Conservation (phyloP, 1,139 yeast genomes). For the Zygoascus hellenicus region DNA sequence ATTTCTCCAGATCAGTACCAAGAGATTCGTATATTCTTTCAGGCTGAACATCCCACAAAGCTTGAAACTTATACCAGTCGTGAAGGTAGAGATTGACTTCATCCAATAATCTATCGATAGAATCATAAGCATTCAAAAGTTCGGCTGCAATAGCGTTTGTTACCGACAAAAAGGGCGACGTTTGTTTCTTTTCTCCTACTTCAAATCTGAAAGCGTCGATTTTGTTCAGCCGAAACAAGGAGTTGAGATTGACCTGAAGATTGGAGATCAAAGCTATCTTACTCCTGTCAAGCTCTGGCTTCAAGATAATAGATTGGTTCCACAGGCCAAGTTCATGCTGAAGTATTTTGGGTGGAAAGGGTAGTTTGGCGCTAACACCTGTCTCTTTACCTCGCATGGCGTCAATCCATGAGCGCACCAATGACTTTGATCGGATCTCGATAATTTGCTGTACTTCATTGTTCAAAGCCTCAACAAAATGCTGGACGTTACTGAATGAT, state of each 20-base stretch:
- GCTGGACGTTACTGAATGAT: slow-evolving; percentile 38
- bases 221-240: slow-evolving; percentile 25
- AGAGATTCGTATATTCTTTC: slow-evolving; percentile 33
- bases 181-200: slow-evolving; percentile 11
- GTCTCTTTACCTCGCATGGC: slow-evolving; percentile 19
- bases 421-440: slow-evolving; percentile 30
- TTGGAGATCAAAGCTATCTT: slow-evolving; percentile 30
- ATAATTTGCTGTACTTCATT: slow-evolving; percentile 37
- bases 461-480: slow-evolving; percentile 42
- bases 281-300: slow-evolving; percentile 40
- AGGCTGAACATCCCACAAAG: slow-evolving; percentile 51
- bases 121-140: slow-evolving; percentile 19
- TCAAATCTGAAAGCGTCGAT: slow-evolving; percentile 33
- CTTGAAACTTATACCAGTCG: slow-evolving; percentile 54
- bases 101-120: slow-evolving; percentile 24
- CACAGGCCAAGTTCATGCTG: slow-evolving; percentile 40
- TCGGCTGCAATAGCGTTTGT: slow-evolving; percentile 14
- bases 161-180: not conserved
- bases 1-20: slow-evolving; percentile 38
- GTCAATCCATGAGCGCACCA: slow-evolving; percentile 27
- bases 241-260: slow-evolving; percentile 30
- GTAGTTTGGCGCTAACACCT: slow-evolving; percentile 9
- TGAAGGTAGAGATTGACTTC: slow-evolving; percentile 37
- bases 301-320: slow-evolving; percentile 41
- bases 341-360: slow-evolving; percentile 14